phyloP scores from a whole-genome alignment of 2,329 filamentous ascomycete species.

The Cyclaneusma minus region DNA sequence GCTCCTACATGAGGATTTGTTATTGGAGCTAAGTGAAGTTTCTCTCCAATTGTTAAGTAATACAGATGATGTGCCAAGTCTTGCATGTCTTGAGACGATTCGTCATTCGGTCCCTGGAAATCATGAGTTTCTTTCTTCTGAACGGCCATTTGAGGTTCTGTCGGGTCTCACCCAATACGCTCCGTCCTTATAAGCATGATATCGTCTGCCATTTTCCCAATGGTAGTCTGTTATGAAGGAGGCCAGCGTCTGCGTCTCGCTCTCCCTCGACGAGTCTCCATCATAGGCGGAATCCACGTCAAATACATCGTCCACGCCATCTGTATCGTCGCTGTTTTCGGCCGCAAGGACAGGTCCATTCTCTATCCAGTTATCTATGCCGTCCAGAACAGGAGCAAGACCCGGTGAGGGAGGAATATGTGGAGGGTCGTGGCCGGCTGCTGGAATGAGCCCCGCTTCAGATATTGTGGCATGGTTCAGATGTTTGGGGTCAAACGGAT shows the following conservation, averaged over 20 bases:
- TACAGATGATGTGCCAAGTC: conserved; percentile 26
- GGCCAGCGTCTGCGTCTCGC: conserved; percentile 9
- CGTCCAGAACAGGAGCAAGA: too few species aligned
- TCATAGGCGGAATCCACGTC: conserved; percentile 9
- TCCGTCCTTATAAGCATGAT: conserved; percentile 30
- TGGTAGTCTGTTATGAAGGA: conserved; percentile 15
- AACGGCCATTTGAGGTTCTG: too few species aligned
- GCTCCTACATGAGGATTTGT: conserved; percentile 7
- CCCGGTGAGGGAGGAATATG: too few species aligned
- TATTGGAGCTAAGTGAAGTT: conserved; percentile 9
- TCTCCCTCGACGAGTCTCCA: conserved; percentile 8
- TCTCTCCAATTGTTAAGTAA: conserved; percentile 17
- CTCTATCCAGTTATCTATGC: too few species aligned
- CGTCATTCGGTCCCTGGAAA: conserved; percentile 24
- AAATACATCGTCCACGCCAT: conserved; percentile 1
- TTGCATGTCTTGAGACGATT: conserved; percentile 24
- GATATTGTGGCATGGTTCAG: too few species aligned
- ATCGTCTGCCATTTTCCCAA: conserved; percentile 30
- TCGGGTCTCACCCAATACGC: conserved; percentile 8
- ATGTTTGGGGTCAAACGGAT: too few species aligned
- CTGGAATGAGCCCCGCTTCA: too few species aligned
- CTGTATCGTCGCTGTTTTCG: too few species aligned
- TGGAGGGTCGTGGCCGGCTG: too few species aligned
- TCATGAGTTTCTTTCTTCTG: too few species aligned
- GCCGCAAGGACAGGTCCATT: too few species aligned